Base-by-base conservation (phyloP, 2,329 filamentous ascomycete genomes). In the Aureobasidium sp. region DNA sequence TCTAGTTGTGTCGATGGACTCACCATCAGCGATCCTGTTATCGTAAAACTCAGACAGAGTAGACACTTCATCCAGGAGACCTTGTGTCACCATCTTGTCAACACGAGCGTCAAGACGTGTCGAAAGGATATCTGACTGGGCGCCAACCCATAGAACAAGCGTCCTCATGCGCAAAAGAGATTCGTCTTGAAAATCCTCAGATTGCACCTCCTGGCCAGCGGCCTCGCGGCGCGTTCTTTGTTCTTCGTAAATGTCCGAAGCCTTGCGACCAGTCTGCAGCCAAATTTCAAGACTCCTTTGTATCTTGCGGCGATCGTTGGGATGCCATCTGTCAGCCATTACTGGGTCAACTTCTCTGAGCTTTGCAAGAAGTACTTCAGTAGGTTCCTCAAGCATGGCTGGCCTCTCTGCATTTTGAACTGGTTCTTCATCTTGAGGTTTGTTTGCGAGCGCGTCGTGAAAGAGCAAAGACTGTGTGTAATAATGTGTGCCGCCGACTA, bases 401-500 rank as follows among this genome's bases (percentile, higher is more conserved):
- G 91, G 86, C 67, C 85, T 88, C 39, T 80, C 66, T 11, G 65
- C 60, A 27, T 59, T 53, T 25, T 62, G 45, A 4, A 61, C 58
- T 11, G 44, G 32, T 37, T 67, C 68, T 21, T 68, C 64, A 4
- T 69, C 65, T 30, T 68, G 61, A 11, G 71, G 64, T 64, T 73
- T 67, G 2, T 78, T 77, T 1, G 89, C 79, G 7, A 92, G 74
- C 16, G 82, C 81, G 66, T 92, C 85, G 37, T 89, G 83, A 71
- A 97, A 96, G 3, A 99, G 80, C 16, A 99, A 80, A 0, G 90
- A 86, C 69, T 97, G 91, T 0, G 90, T 88, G 71, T 99, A 99
- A 76, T 97, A 99, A 69, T 96, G 91, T 11, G 93, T 96, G 9
- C 94, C 94, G 30, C 94, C 94, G 1, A 97, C 94, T 0, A 99